Evolutionary conservation across 495 filamentous ascomycete genomes (phyloP).

Genomic region (Neurospora discreta): DNA sequence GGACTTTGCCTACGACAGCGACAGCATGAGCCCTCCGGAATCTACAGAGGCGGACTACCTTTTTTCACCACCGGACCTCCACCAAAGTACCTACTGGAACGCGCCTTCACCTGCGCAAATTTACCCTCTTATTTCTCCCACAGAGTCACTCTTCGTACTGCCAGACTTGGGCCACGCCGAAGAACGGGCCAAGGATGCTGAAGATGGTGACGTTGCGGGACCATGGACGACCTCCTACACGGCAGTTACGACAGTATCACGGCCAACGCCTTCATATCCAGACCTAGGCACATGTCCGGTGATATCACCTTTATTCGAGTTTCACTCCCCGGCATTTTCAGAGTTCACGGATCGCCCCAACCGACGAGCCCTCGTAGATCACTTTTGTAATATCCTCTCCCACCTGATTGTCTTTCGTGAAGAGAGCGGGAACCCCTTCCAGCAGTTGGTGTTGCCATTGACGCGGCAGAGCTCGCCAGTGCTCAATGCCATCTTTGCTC

Average conservation of each 20-base stretch:
- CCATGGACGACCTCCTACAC: neutral
- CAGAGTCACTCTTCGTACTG: neutral
- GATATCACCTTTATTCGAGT: slow-evolving; percentile 37
- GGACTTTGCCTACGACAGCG: slow-evolving; percentile 10
- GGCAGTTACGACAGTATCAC: slow-evolving; percentile 4
- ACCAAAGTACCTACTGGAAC: neutral
- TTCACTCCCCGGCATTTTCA: slow-evolving; percentile 38
- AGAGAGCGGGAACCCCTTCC: slow-evolving; percentile 51
- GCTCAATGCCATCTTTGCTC: slow-evolving; percentile 47
- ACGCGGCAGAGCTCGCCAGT: slow-evolving; percentile 41
- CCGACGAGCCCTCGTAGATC: slow-evolving; percentile 45
- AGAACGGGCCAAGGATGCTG: neutral
- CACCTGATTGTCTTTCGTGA: slow-evolving; percentile 54
- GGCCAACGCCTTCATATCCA: slow-evolving; percentile 20
- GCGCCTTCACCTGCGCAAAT: neutral
- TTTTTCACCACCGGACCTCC: neutral
- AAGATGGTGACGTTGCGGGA: neutral
- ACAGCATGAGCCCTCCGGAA: neutral
- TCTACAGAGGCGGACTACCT: slow-evolving; percentile 3
- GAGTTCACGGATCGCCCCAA: slow-evolving; percentile 46
- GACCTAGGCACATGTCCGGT: slow-evolving; percentile 33
- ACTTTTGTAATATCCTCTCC: slow-evolving; percentile 52
- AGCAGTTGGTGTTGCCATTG: slow-evolving; percentile 48
- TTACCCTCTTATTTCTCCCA: neutral
- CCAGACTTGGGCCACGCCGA: neutral